These are phyloP conservation scores for Penicillium parvum DNA, from an alignment of 495 filamentous ascomycete genomes.

Conservation along the genomic window DNA sequence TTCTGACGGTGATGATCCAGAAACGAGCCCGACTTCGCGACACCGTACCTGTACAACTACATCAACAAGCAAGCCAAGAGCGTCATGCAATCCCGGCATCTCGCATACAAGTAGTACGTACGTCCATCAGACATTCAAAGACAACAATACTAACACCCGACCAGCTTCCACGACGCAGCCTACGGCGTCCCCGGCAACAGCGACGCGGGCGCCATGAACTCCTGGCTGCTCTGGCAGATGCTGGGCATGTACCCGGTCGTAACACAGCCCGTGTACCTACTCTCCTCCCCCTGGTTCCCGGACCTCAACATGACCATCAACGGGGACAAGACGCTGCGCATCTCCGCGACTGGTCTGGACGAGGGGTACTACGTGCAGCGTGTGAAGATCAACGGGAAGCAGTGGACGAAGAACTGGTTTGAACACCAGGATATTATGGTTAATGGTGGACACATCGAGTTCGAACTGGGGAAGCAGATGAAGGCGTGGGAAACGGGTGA, in stretches of 20 bases:
- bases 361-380: slow-evolving; percentile 53
- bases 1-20: slow-evolving; percentile 13
- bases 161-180: slow-evolving; percentile 35
- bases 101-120: slow-evolving; percentile 53
- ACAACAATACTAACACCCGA: neutral
- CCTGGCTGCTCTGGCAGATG: slow-evolving; percentile 66
- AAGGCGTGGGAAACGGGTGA: slow-evolving; percentile 53
- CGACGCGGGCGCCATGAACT: slow-evolving; percentile 68
- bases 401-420: slow-evolving; percentile 53
- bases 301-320: slow-evolving; percentile 55
- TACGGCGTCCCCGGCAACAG: slow-evolving; percentile 62
- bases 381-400: slow-evolving; percentile 29
- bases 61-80: slow-evolving; percentile 55
- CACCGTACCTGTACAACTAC: slow-evolving; percentile 67
- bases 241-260: slow-evolving; percentile 66
- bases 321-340: slow-evolving; percentile 48
- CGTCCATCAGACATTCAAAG: neutral
- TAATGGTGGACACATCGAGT: slow-evolving; percentile 58
- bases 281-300: slow-evolving; percentile 59
- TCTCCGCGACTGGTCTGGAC: slow-evolving; percentile 50
- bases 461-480: slow-evolving; percentile 52
- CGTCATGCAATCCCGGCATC: slow-evolving; percentile 50
- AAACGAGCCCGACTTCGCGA: slow-evolving; percentile 63
- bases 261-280: slow-evolving; percentile 60
- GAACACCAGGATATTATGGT: slow-evolving; percentile 60